Base-by-base conservation (phyloP, 768 basidiomycete genomes). In the Melanogaster broomeanus region DNA sequence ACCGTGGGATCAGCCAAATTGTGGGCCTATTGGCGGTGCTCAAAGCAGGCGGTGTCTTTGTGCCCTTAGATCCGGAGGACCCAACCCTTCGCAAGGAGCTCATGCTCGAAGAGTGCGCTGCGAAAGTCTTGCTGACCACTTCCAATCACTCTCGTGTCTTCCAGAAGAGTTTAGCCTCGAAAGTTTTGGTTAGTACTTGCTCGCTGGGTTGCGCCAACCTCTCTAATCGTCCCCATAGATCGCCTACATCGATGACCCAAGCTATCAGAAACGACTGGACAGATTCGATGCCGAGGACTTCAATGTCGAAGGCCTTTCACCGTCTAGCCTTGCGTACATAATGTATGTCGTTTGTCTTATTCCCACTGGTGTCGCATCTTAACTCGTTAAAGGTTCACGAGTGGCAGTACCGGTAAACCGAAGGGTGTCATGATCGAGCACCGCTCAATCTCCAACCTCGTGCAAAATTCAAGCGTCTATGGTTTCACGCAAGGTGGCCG, bases 21-120 rank as follows among this genome's bases (percentile, higher is more conserved):
- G 42, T 70, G 10, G 65, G 57, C 33, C 52, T 69, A 21, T 51
- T 70, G 41, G 65, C 69, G 1, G 64, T 70, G 34, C 60, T 70
- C 48, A 70, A 70, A 48, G 63, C 69, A 12, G 69, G 69, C 37
- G 65, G 60, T 8, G 42, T 48, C 2, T 61, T 61, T 4, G 60
- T 61, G n/a, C 60, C 60, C 0, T 52, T 61, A 48, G 64, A 61
- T 45, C 59, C 62, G 6, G 69, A 71, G 11, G 60, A 69, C 55
- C 69, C 69, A 22, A 59, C 56, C 4, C 50, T 63, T 18, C 56
- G 69, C 42, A 66, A 62, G 44, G 64, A 70, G 25, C 48, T 69
- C 1, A 62, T 69, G 35, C 50, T 68, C 21, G 46, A 52, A 5
- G 66, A 66, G 15, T 63, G 61, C 27, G 53, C 58, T 49, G 64